Evolutionary conservation across 108 stramenopile genomes (phyloP), one percentile per base, ranked within the genome.

Genomic region (Skeletonema costatum): DNA sequence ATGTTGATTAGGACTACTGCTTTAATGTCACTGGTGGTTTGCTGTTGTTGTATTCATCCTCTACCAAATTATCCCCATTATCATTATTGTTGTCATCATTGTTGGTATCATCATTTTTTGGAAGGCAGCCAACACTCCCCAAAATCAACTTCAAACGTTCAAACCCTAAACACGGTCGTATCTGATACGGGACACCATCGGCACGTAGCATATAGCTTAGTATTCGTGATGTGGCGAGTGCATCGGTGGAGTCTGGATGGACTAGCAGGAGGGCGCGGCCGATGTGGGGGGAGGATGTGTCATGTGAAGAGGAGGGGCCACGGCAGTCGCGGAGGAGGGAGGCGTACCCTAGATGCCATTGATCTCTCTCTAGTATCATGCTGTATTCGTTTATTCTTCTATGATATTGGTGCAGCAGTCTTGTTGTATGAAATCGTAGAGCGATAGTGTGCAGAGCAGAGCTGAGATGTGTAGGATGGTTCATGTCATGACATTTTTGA

Each of bases 321-420:
- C 88, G 89, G 70, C 87, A 90, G 66, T 95, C 94, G 62, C 76
- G 76, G 41, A 93, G 63, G 76, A 95, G 90, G 70, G 87, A 87
- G 59, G 85, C 81, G 74, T 95, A 95, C 58, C 90, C 92, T 31
- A 90, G 73, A 46, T 90, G 77, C 92, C 92, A 93, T 72, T 92
- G 81, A 11, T 93, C 87, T 42, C 85, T 61, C 71, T 90, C 87
- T 9, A 95, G 67, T 21, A 93, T 76, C 94, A 95, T 93, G 16
- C 30, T 73, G 32, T 6, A n/a, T n/a, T 39, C 35, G 17, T 51
- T 0, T 21, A 21, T 42, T 42, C 10, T 42, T 13, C 6, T 36
- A 25, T 36, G 36, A 36, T 36, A 5, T 8, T 36, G 5, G 0
- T 36, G 36, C 0, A 8, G 36, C 6, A 8, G 36, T 5, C 8